Evolutionary conservation across 352 stramenopile species (phyloP), one percentile per base, ranked within the genome.

Genomic region (Pythium utonaiense): DNA sequence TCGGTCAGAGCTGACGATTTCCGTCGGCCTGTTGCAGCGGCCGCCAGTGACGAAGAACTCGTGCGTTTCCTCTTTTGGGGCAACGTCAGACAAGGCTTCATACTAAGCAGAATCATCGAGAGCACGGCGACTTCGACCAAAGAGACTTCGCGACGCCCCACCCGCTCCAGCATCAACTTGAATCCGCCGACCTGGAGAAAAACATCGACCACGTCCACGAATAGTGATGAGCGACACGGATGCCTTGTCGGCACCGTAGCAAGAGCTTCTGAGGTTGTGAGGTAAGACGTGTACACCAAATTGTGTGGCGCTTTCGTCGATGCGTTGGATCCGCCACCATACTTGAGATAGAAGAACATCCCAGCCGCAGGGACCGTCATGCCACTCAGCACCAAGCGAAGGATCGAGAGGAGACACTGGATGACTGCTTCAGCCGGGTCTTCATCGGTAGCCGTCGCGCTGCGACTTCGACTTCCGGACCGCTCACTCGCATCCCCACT

Each of bases 301-400:
- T 79, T 78, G 59, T 85, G 74, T 44, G 85, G 77, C n/a, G 45
- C 33, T 51, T 82, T 89, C 45, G 66, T 68, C 6, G 70, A 67
- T 4, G 70, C 76, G 55, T 89, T 82, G 19, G 62, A 78, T 19
- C 85, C 81, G 14, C 73, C n/a, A n/a, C n/a, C 75, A 36, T 94
- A 91, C 62, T 93, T 92, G 63, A 86, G 70, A 51, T 96, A 94
- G 60, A 91, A 96, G 60, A 80, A 93, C 74, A 89, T 83, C 45
- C 79, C 89, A 28, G 80, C 80, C 36, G 75, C 77, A 6, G 62
- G 54, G 1, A 55, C 48, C 19, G 36, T 56, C 69, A 89, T 78
- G 7, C 83, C 86, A 49, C 89, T 91, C 7, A 93, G 54, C 50
- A 96, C 79, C 61, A 96, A 74, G 16, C 86, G 82, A 21, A 93